These are phyloP conservation scores for Delitschia confertaspora DNA, from an alignment of 495 filamentous ascomycete genomes.

Conservation along the genomic window DNA sequence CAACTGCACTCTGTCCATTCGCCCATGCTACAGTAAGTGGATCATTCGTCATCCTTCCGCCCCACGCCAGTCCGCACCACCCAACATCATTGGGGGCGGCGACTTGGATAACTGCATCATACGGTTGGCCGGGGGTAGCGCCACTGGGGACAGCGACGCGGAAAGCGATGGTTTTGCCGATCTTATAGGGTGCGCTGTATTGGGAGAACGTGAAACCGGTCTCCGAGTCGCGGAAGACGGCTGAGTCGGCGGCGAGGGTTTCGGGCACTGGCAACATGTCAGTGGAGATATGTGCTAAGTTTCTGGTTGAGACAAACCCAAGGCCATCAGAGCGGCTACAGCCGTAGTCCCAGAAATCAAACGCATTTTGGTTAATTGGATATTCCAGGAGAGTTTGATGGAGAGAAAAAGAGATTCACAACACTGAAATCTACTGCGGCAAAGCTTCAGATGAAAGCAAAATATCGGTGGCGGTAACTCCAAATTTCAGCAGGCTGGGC, in stretches of 20 bases:
- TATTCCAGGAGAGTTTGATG: no score
- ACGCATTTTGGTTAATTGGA: slow-evolving; percentile 18
- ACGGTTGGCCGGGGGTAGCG: slow-evolving; percentile 34
- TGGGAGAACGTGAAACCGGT: slow-evolving; percentile 45
- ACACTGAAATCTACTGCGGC: no score
- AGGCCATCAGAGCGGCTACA: slow-evolving; percentile 9
- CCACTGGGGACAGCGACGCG: slow-evolving; percentile 43
- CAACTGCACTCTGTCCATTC: slow-evolving; percentile 36
- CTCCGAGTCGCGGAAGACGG: slow-evolving; percentile 35
- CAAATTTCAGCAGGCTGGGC: no score
- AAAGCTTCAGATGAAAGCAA: no score
- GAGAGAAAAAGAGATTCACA: no score
- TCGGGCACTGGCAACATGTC: slow-evolving; percentile 1
- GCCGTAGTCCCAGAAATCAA: slow-evolving; percentile 1
- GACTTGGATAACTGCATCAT: slow-evolving; percentile 42
- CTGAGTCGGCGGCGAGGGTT: not conserved
- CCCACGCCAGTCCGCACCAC: slow-evolving; percentile 44
- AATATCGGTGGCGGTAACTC: no score
- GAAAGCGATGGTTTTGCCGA: slow-evolving; percentile 33
- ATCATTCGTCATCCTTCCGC: slow-evolving; percentile 43
- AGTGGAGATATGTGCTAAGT: not conserved
- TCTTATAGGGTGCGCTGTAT: slow-evolving; percentile 35
- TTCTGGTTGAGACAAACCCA: slow-evolving; percentile 1
- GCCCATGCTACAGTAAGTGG: slow-evolving; percentile 42
- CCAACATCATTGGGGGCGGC: slow-evolving; percentile 36